These are phyloP conservation scores for Irpex rosettiformis DNA, from an alignment of 1,284 basidiomycete genomes.

Conservation along the genomic window DNA sequence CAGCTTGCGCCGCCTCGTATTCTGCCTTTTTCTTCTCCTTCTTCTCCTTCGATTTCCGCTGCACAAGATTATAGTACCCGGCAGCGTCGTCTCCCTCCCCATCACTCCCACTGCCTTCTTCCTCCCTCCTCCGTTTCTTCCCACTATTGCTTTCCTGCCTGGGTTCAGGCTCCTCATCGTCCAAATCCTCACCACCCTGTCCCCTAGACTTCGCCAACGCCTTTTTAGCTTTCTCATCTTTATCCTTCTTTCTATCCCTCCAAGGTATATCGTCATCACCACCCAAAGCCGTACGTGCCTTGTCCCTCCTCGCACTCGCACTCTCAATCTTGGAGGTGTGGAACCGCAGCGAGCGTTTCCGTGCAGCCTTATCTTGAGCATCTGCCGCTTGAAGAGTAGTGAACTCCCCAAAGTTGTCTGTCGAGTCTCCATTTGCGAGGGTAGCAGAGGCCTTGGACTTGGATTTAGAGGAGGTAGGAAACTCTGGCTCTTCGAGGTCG, in stretches of 20 bases:
- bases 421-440: conserved; percentile 20
- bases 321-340: conserved; percentile 82
- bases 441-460: background rate
- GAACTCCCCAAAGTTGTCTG: conserved; percentile 75
- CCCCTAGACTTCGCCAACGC: conserved; percentile 42
- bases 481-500: conserved; percentile 73
- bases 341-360: conserved; percentile 82
- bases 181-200: conserved; percentile 63
- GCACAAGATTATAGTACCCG: conserved; percentile 88
- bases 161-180: conserved; percentile 52
- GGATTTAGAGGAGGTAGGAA: conserved; percentile 31
- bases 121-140: conserved; percentile 45
- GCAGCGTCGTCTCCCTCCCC: conserved; percentile 28
- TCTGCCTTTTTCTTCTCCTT: conserved; percentile 79
- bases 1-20: conserved; percentile 67
- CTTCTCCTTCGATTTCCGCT: conserved; percentile 65
- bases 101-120: conserved; percentile 35
- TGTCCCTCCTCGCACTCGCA: conserved; percentile 64
- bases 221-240: conserved; percentile 50
- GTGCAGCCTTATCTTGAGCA: conserved; percentile 76
- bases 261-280: conserved; percentile 92
- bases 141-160: conserved; percentile 31
- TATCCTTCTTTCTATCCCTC: conserved; percentile 60
- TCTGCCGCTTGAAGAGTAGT: conserved; percentile 69
- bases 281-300: conserved; percentile 63